Base-by-base conservation (phyloP, 495 filamentous ascomycete species). In the Hyphodiscus hymeniophilus region DNA sequence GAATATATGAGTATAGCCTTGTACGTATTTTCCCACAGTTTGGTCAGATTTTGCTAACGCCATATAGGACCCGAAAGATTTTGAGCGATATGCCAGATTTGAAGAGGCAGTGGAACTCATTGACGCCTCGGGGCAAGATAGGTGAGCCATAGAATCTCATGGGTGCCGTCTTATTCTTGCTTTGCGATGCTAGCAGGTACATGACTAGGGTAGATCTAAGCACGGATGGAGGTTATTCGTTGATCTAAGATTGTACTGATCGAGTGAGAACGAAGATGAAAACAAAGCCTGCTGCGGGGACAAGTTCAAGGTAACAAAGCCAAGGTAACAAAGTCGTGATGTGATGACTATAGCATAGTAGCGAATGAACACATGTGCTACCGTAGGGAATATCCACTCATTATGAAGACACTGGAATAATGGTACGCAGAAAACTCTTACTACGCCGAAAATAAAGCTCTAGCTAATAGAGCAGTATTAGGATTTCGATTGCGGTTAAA, bases 71-170 rank as follows among this genome's bases (percentile, higher is more conserved):
- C 16, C 80, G 90, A 67, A 94, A 94, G 67, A 95, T 97, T 54
- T 75, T 96, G 24, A 83, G 95, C 45, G 86, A 94, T 41, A 94
- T 92, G 52, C 89, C 88, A 34, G 86, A 94, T 20, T 75, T 96
- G 13, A 81, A 84, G 62, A 71, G 80, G 47, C 76, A 91, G 58
- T 97, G 91, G 91, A 94, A 79, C 0, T 89, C 86, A 7, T 73
- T 94, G 23, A 97, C 94, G 45, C 91, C 91, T 0, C 78, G 82
- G 60, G 91, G 89, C 15, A 86, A 85, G 63, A 95, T 97, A 89
- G 91, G 91, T 13, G 75, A 83, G 3, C 92, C 91, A 0, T 82
- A 85, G 60, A 91, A 97, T 56, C 72, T 97, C 16, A 95, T 91
- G 88, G 91, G 91, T 1, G 81, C 91, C 1, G 91, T 95, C 39